phyloP scores from a whole-genome alignment of 495 filamentous ascomycete species.

The Paragyromitra xinjiangensis region DNA sequence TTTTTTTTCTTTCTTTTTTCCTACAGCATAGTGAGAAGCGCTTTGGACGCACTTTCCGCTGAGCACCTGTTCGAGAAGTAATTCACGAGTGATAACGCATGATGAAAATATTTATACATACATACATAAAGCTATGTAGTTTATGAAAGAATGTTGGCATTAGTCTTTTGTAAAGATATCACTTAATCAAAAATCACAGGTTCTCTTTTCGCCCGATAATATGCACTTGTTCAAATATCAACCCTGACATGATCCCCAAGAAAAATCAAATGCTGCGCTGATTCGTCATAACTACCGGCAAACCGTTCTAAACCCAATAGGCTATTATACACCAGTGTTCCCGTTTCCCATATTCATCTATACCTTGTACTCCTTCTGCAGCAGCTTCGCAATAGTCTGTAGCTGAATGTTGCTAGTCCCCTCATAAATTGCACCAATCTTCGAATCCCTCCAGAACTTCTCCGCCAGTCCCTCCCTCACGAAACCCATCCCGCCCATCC shows the following conservation, averaged over 20 bases:
- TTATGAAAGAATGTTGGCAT: neutral
- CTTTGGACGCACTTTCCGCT: neutral
- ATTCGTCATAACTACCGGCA: slow-evolving; percentile 13
- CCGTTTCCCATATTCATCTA: slow-evolving; percentile 54
- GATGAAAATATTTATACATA: neutral
- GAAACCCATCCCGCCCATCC: slow-evolving; percentile 99
- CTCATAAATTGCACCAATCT: slow-evolving; percentile 99
- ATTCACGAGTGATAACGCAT: slow-evolving; percentile 30
- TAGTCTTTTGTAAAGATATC: neutral
- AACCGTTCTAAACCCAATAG: slow-evolving; percentile 25
- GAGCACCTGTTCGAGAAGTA: neutral
- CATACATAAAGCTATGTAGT: neutral
- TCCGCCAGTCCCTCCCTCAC: slow-evolving; percentile 95
- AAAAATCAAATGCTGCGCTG: slow-evolving; percentile 32
- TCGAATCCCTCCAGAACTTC: slow-evolving; percentile 98
- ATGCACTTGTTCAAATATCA: neutral
- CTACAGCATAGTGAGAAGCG: neutral
- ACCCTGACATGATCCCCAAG: neutral
- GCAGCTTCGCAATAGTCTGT: slow-evolving; percentile 89
- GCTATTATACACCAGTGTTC: slow-evolving; percentile 27
- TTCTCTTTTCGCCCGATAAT: neutral
- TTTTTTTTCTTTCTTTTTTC: neutral
- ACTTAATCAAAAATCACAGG: neutral
- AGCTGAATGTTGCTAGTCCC: slow-evolving; percentile 82
- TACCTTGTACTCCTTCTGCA: slow-evolving; percentile 87